A percentile compares a stretch with the other conserved stretches of the same genome.
Conservation (phyloP, 2,329 filamentous ascomycete genomes). For the Purpureocillium lavendulum region DNA sequence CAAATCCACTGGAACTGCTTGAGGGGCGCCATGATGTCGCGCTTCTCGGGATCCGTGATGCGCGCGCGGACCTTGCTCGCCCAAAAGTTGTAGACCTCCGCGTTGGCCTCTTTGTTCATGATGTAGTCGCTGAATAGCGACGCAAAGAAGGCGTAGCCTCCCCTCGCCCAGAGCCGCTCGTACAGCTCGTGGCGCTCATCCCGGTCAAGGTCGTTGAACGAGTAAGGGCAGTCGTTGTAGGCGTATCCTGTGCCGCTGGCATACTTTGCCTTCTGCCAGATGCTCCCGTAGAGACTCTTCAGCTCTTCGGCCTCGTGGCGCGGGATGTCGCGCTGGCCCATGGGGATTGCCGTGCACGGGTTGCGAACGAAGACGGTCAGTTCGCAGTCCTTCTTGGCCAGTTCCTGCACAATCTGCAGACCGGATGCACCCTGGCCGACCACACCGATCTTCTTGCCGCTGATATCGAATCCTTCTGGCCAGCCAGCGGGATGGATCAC, state of each 20-base stretch:
- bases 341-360: constrained; percentile 49
- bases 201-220: constrained; percentile 13
- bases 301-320: constrained; percentile 34
- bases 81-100: constrained; percentile 40
- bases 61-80: constrained; percentile 31
- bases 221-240: constrained; percentile 6
- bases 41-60: constrained; percentile 33
- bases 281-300: constrained; percentile 20
- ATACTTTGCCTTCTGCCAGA: constrained; percentile 4
- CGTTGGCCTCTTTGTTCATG: constrained; percentile 31
- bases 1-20: constrained; percentile 36
- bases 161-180: constrained; percentile 33
- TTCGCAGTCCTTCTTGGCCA: constrained; percentile 22
- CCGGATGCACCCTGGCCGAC: constrained; percentile 22
- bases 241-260: neutral
- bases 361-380: constrained; percentile 47
- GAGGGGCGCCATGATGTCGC: constrained; percentile 36
- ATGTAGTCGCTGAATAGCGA: constrained; percentile 32
- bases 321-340: constrained; percentile 39
- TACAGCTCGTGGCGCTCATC: constrained; percentile 34
- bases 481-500: constrained; percentile 10
- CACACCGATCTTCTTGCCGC: constrained; percentile 17
- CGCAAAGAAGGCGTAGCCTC: constrained; percentile 35
- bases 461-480: neutral
- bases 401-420: constrained; percentile 19